Evolutionary conservation across 2,329 filamentous ascomycete genomes (phyloP).

Genomic region (Myriosclerotinia curreyana): DNA sequence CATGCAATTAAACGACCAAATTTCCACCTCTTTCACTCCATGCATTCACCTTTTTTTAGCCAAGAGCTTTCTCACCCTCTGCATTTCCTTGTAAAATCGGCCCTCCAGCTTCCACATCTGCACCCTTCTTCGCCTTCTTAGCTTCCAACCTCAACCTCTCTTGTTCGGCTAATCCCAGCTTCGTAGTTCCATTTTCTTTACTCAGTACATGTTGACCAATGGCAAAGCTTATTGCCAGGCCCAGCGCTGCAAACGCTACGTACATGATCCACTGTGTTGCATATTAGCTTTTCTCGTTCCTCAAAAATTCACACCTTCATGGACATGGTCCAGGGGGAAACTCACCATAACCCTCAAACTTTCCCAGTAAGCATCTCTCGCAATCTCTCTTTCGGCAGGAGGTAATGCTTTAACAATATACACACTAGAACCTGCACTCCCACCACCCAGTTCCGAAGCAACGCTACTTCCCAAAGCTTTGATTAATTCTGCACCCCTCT

Average conservation of each 20-base stretch:
- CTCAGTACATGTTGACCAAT: conserved; percentile 46
- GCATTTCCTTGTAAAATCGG: background rate
- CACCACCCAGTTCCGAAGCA: conserved; percentile 32
- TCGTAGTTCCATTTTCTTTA: conserved; percentile 51
- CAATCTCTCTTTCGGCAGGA: conserved; percentile 28
- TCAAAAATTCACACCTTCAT: background rate
- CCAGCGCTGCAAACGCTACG: conserved; percentile 34
- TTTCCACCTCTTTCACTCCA: background rate
- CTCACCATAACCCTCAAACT: conserved; percentile 34
- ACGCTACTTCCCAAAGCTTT: conserved; percentile 29
- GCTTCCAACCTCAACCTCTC: conserved; percentile 29
- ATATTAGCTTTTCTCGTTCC: background rate
- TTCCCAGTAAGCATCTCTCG: conserved; percentile 29
- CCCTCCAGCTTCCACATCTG: conserved; percentile 17
- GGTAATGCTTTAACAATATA: conserved; percentile 32
- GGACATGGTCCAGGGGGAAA: background rate
- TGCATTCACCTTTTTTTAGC: background rate
- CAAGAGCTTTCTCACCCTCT: conserved; percentile 11
- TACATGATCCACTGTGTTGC: conserved; percentile 36
- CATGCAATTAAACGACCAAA: conserved; percentile 5
- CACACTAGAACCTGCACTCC: conserved; percentile 35
- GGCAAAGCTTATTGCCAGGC: conserved; percentile 45
- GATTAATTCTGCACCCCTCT: conserved; percentile 28
- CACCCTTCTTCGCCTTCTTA: conserved; percentile 25
- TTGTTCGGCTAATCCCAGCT: conserved; percentile 44